Evolutionary conservation across 1,284 basidiomycete species (phyloP).

Genomic region (Melampsora larici-populina): DNA sequence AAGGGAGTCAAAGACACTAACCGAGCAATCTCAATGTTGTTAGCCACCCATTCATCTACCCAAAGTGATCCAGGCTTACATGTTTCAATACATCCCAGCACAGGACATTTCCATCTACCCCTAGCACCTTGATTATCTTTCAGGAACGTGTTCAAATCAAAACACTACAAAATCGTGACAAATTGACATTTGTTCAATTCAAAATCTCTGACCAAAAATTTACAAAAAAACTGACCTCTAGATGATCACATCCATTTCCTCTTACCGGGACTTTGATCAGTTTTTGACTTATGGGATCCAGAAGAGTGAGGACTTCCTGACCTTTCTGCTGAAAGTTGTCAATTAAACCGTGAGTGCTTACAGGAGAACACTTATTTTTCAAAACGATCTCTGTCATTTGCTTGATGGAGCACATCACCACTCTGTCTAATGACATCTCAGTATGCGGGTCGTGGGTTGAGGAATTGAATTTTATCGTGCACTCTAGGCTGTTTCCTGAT

Average conservation of each 20-base stretch:
- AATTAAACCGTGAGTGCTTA: background rate
- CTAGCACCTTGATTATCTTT: background rate
- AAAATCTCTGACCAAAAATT: background rate
- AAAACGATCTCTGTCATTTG: background rate
- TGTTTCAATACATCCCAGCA: background rate
- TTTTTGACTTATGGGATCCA: background rate
- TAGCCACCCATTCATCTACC: background rate
- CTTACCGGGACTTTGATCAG: background rate
- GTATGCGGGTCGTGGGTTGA: too few relatives aligned
- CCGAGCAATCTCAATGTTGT: background rate
- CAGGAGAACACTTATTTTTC: background rate
- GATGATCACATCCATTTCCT: background rate
- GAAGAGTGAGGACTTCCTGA: background rate
- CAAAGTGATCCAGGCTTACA: background rate
- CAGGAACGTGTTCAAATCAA: background rate
- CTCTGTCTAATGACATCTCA: background rate
- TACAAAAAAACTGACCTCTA: background rate
- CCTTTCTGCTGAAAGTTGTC: background rate
- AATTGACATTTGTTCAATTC: background rate
- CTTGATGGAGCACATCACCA: background rate
- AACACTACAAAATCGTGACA: background rate
- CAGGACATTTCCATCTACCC: background rate
- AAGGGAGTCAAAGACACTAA: background rate
- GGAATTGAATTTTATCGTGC: too few relatives aligned
- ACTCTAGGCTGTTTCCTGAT: too few relatives aligned